phyloP scores from a whole-genome alignment of 148 eudicot species.

The Tetragonia tetragonoides region DNA sequence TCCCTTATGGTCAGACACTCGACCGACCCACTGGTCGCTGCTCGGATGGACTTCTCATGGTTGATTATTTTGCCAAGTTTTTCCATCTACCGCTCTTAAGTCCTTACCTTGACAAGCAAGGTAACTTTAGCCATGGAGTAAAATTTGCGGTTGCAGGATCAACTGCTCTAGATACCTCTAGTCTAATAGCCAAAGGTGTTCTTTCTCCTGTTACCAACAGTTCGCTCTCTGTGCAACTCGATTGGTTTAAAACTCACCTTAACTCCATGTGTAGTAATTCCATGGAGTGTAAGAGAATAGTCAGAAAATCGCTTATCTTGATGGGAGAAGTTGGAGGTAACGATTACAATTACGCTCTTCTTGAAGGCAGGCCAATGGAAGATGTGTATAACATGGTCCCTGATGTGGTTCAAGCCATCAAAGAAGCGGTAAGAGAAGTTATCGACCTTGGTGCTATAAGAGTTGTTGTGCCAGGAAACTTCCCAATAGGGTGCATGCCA shows the following conservation, averaged over 20 bases:
- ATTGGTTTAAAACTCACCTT: conserved; percentile 9
- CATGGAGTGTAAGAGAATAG: conserved; percentile 16
- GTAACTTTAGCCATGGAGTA: conserved; percentile 8
- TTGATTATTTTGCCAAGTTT: conserved; percentile 13
- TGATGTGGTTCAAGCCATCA: conserved; percentile 20
- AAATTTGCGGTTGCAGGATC: conserved; percentile 24
- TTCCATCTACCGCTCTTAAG: conserved; percentile 3
- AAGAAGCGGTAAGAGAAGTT: conserved; percentile 9
- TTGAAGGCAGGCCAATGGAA: conserved; percentile 8
- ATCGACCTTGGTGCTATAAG: conserved; percentile 18
- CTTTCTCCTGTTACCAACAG: not conserved
- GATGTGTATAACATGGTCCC: conserved; percentile 18
- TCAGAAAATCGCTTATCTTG: conserved; percentile 27
- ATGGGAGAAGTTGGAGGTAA: conserved; percentile 47
- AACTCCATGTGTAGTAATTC: not conserved
- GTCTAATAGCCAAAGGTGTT: not conserved
- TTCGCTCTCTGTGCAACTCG: conserved; percentile 10
- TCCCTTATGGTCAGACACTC: conserved; percentile 17
- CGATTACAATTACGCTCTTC: conserved; percentile 31
- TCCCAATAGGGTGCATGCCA: too few species aligned
- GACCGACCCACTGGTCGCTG: not conserved
- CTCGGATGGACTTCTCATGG: not conserved
- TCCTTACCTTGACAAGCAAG: conserved; percentile 4
- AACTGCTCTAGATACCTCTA: conserved; percentile 10
- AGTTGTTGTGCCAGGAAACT: conserved; percentile 29